phyloP scores from a whole-genome alignment of 768 basidiomycete species.

The Pleurotus tuoliensis region DNA sequence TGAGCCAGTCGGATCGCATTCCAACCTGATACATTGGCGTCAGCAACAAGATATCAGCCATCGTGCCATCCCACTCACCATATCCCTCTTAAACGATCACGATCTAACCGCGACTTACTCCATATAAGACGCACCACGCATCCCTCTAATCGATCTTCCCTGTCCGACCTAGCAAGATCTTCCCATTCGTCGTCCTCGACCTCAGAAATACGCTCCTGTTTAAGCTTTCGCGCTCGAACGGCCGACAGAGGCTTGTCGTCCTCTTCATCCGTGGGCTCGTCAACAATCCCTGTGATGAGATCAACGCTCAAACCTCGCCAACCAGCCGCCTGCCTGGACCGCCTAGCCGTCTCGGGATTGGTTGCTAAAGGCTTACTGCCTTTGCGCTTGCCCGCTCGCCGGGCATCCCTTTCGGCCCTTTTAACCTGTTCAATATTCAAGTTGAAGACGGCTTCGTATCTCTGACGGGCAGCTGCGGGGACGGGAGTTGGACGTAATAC shows the following conservation, averaged over 20 bases:
- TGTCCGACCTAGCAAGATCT: slow-evolving; percentile 29
- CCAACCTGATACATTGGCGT: slow-evolving; percentile 43
- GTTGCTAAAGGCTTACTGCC: slow-evolving; percentile 23
- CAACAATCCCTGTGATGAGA: slow-evolving; percentile 46
- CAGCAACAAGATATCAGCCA: neutral
- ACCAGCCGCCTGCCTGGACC: slow-evolving; percentile 56
- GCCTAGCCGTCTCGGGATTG: slow-evolving; percentile 34
- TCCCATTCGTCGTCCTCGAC: slow-evolving; percentile 31
- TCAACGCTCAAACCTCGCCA: slow-evolving; percentile 76
- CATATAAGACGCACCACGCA: slow-evolving; percentile 57
- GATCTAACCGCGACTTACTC: slow-evolving; percentile 55
- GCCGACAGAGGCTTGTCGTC: slow-evolving; percentile 3
- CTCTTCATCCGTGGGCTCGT: slow-evolving; percentile 15
- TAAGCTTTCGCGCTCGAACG: slow-evolving; percentile 1
- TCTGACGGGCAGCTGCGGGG: slow-evolving; percentile 55
- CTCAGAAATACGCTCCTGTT: slow-evolving; percentile 16
- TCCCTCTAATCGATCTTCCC: slow-evolving; percentile 50
- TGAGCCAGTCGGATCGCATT: slow-evolving; percentile 53
- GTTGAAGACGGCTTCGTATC: slow-evolving; percentile 67
- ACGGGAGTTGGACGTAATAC: slow-evolving; percentile 60
- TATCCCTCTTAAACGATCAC: slow-evolving; percentile 50
- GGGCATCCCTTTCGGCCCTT: slow-evolving; percentile 28
- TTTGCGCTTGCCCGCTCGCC: slow-evolving; percentile 25
- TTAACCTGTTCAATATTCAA: slow-evolving; percentile 52
- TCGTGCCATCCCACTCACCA: slow-evolving; percentile 45